phyloP scores from a whole-genome alignment of 768 basidiomycete genomes.

The Russula foetens region DNA sequence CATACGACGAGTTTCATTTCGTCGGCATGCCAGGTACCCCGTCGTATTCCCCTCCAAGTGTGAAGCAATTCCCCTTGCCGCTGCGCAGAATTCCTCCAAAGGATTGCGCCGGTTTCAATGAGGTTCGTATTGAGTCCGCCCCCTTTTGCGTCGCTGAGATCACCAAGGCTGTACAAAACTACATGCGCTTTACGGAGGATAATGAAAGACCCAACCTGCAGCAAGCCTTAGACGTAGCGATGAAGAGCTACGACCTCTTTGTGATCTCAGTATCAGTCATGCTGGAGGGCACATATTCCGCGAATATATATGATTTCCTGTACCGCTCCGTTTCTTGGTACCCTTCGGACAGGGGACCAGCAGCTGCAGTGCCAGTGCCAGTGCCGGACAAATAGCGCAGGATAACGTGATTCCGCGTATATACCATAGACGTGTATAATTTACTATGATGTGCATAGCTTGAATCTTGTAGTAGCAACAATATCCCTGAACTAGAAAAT shows the following conservation, averaged over 20 bases:
- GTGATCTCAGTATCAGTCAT: constrained; percentile 18
- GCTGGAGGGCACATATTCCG: constrained; percentile 16
- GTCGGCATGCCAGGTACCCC: constrained; percentile 20
- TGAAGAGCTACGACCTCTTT: constrained; percentile 9
- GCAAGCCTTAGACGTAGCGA: constrained; percentile 12
- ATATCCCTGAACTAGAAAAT: constrained; percentile 47
- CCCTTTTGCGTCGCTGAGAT: neutral
- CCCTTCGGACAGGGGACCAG: constrained; percentile 3
- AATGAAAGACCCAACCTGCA: constrained; percentile 16
- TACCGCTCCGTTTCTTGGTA: constrained; percentile 14
- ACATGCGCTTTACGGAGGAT: constrained; percentile 18
- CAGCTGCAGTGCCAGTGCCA: neutral
- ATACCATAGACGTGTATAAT: neutral
- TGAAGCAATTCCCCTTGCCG: constrained; percentile 4
- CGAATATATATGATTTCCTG: constrained; percentile 19
- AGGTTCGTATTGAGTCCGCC: neutral
- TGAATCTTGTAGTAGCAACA: neutral
- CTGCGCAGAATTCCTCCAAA: constrained; percentile 10
- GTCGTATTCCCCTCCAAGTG: constrained; percentile 9
- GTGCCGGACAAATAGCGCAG: neutral
- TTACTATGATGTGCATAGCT: neutral
- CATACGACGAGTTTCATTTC: constrained; percentile 3
- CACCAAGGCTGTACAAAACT: constrained; percentile 8
- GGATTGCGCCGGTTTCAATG: neutral
- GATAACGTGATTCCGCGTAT: neutral